Evolutionary conservation across 352 stramenopile species (phyloP), one percentile per base, ranked within the genome.

Genomic region (Blastocystis sp.): DNA sequence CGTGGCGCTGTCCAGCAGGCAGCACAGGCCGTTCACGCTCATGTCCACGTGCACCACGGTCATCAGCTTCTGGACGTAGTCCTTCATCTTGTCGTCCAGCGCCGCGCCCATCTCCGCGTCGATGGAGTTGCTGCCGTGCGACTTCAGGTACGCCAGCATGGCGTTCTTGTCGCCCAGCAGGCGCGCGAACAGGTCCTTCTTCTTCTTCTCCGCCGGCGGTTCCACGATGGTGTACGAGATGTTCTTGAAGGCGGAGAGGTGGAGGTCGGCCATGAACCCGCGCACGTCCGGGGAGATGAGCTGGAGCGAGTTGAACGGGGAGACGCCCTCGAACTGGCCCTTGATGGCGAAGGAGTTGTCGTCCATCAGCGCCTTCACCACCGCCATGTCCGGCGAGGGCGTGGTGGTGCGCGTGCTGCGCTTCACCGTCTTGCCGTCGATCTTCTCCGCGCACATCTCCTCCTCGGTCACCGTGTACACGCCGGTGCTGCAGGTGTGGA

Each of bases 11-110:
- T 17, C 34, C 10, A 66, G 57, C n/a, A 62, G 45, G 28, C 74
- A 84, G 11, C 7, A 24, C 28, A 84, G 45, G 9, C 45, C 48
- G 3, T 68, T 59, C 54, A 59, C 17, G 11, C n/a, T 84, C 40
- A 84, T 42, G 7, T 34, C 24, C n/a, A 84, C 28, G 42, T 69
- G 65, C 14, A 59, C 9, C 3, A 84, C 38, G 7, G 57, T 69
- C 21, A 48, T 84, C 48, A n/a, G 24, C 28, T 60, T 57, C 66
- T 76, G 66, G 1, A 11, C 21, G 21, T 66, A 66, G 11, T 42
- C 61, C 21, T 60, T 45, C 48, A 42, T 69, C 42, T 76, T 45
- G 28, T 52, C 48, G 9, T 76, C 66, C 7, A 76, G 42, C 38
- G 38, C 21, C 42, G 38, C 54, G n/a, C 14, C 14, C 17, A 76